A percentile compares a stretch with the other conserved stretches of the same genome.
These are phyloP conservation scores for Alternaria consortialis DNA, from an alignment of 2,329 filamentous ascomycete genomes.

Conservation along the genomic window DNA sequence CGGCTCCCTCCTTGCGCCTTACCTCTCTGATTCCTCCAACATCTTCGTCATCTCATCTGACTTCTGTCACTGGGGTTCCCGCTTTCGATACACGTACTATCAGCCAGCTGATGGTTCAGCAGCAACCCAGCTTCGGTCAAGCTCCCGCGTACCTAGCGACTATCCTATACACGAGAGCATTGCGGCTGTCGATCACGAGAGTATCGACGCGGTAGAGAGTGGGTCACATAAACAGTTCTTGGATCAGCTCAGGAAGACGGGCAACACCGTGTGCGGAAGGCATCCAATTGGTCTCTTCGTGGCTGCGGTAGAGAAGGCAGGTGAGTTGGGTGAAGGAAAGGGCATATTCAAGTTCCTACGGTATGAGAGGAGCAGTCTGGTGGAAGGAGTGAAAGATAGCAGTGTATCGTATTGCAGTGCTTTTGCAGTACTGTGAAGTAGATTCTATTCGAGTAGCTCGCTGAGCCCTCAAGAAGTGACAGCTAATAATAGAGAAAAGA, in stretches of 20 bases:
- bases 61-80: constrained; percentile 93
- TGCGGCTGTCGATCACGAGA: constrained; percentile 76
- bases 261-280: constrained; percentile 92
- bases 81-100: constrained; percentile 88
- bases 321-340: constrained; percentile 59
- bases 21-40: constrained; percentile 77
- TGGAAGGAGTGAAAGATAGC: constrained; percentile 72
- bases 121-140: constrained; percentile 43
- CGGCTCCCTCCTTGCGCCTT: constrained; percentile 77
- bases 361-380: constrained; percentile 86
- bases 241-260: constrained; percentile 72
- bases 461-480: neutral
- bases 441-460: neutral
- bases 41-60: constrained; percentile 92
- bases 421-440: constrained; percentile 70
- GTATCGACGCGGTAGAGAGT: constrained; percentile 84
- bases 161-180: constrained; percentile 85
- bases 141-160: constrained; percentile 55
- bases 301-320: constrained; percentile 77
- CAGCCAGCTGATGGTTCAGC: constrained; percentile 59
- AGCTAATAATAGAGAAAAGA: neutral
- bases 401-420: constrained; percentile 97
- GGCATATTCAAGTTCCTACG: constrained; percentile 79
- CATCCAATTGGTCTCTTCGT: constrained; percentile 95
- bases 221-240: constrained; percentile 77